These are phyloP conservation scores for Hypoxylon sp. DNA, from an alignment of 2,329 filamentous ascomycete species.

Conservation along the genomic window DNA sequence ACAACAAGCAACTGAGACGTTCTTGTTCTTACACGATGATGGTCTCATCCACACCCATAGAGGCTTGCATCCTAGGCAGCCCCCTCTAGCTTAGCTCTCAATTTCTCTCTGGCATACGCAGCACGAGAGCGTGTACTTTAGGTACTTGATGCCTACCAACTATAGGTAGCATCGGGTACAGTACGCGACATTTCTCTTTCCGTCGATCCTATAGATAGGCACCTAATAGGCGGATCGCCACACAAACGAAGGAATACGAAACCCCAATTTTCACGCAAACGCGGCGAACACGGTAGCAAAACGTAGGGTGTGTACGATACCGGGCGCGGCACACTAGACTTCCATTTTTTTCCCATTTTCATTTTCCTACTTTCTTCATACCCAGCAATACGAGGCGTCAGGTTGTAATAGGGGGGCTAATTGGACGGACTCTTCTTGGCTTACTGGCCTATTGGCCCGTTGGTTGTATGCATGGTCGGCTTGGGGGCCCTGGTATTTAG, in stretches of 20 bases:
- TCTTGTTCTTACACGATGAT: neutral
- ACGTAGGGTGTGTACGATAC: conserved; percentile 18
- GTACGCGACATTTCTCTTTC: neutral
- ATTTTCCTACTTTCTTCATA: conserved; percentile 10
- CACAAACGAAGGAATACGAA: conserved; percentile 16
- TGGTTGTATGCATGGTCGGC: conserved; percentile 21
- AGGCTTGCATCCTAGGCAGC: neutral
- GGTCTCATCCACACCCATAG: neutral
- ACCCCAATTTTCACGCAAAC: neutral
- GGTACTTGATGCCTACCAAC: neutral
- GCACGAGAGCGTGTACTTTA: neutral
- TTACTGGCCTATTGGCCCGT: neutral
- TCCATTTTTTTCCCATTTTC: neutral
- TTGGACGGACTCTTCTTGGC: conserved; percentile 7
- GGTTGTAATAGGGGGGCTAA: conserved; percentile 16
- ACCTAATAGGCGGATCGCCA: neutral
- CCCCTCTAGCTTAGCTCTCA: neutral
- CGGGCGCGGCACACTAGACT: conserved; percentile 4
- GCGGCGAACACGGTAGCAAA: neutral
- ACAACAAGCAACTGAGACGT: neutral
- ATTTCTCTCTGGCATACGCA: neutral
- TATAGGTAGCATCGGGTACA: neutral
- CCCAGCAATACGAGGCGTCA: conserved; percentile 22
- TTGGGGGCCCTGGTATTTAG: conserved; percentile 6
- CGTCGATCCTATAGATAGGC: conserved; percentile 5